Conservation (phyloP, 768 basidiomycete species). For the Pisolithus sp. region DNA sequence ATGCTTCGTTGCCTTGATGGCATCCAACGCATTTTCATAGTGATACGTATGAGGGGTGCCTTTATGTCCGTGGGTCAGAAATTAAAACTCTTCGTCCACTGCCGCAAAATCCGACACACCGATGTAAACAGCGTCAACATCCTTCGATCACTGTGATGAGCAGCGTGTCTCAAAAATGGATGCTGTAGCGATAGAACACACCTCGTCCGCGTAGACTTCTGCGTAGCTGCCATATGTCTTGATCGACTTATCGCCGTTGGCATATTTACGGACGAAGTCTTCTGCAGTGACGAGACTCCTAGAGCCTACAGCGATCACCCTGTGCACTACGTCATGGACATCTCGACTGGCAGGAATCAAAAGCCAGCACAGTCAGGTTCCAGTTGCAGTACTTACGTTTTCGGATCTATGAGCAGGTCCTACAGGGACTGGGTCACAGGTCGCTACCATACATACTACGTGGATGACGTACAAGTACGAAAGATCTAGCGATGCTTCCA, state of each 20-base stretch:
- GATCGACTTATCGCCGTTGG: constrained; percentile 44
- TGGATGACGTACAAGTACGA: constrained; percentile 49
- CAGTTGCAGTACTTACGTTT: constrained; percentile 42
- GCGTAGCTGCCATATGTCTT: constrained; percentile 71
- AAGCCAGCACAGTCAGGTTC: not conserved
- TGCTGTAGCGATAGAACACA: constrained; percentile 24
- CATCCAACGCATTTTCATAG: constrained; percentile 68
- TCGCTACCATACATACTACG: not conserved
- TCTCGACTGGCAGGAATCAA: constrained; percentile 42
- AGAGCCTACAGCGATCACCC: constrained; percentile 71
- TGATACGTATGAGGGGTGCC: constrained; percentile 85
- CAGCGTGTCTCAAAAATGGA: not conserved
- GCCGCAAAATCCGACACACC: constrained; percentile 25
- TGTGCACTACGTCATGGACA: constrained; percentile 60
- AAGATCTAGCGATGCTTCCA: constrained; percentile 60
- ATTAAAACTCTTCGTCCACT: too few relatives aligned
- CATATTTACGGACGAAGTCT: constrained; percentile 54
- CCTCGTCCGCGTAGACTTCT: constrained; percentile 66
- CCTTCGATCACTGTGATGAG: constrained; percentile 27
- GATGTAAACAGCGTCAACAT: constrained; percentile 75
- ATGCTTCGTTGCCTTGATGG: constrained; percentile 75
- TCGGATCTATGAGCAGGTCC: constrained; percentile 74
- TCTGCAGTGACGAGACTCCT: constrained; percentile 62
- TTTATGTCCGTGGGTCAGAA: constrained; percentile 15
- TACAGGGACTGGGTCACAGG: constrained; percentile 21